Evolutionary conservation across 192 early-diverging fungal species (phyloP).

Genomic region (Backusella psychrophila): DNA sequence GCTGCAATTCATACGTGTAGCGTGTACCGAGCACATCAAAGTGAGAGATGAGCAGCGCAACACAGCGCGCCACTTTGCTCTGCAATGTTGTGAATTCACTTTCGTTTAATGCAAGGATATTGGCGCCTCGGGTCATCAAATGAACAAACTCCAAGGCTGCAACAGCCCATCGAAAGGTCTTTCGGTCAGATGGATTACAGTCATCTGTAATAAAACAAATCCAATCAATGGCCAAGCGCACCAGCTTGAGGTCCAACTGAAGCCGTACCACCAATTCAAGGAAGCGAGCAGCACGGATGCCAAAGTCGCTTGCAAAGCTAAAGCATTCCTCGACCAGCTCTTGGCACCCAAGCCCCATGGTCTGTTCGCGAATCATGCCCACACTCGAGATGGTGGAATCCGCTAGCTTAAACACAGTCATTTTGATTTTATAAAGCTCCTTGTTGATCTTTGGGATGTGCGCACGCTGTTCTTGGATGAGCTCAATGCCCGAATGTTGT

Average conservation of each 20-base stretch:
- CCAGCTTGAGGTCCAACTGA: constrained; percentile 63
- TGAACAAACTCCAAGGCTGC: constrained; percentile 82
- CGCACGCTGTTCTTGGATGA: constrained; percentile 53
- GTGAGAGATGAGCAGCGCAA: constrained; percentile 78
- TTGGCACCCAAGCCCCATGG: constrained; percentile 43
- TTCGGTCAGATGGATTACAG: constrained; percentile 74
- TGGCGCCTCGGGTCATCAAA: constrained; percentile 71
- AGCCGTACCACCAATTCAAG: constrained; percentile 56
- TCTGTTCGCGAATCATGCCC: constrained; percentile 49
- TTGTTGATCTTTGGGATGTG: constrained; percentile 57
- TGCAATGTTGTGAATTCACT: constrained; percentile 71
- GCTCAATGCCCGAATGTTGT: constrained; percentile 39
- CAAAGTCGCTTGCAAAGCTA: constrained; percentile 70
- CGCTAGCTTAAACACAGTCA: constrained; percentile 50
- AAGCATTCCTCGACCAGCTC: constrained; percentile 71
- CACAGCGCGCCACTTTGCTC: constrained; percentile 70
- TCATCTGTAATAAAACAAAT: constrained; percentile 83
- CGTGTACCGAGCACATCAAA: constrained; percentile 75
- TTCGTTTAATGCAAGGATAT: constrained; percentile 65
- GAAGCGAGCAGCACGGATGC: constrained; percentile 55
- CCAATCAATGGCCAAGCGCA: constrained; percentile 83
- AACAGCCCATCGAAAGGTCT: constrained; percentile 84
- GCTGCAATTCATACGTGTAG: constrained; percentile 39
- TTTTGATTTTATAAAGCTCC: constrained; percentile 57
- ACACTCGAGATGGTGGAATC: constrained; percentile 57